Evolutionary conservation across 2,329 filamentous ascomycete species (phyloP), one percentile per base, ranked within the genome.

Genomic region (Colletotrichum neosansevieriae): DNA sequence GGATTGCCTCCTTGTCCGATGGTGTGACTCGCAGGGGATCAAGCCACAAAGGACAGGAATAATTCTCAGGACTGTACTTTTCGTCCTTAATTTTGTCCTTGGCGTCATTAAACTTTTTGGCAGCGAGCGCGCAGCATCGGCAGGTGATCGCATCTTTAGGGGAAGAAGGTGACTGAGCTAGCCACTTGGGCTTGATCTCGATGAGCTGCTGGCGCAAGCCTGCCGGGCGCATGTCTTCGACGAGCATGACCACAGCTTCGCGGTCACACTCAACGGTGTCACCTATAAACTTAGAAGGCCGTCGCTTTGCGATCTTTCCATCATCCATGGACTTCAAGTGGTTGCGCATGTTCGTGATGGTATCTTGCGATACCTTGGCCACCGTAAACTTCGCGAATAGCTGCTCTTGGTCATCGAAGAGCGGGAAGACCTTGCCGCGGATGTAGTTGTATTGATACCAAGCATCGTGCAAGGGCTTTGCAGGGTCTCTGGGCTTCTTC

Each of bases 151-250:
- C 87, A 32, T 80, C 78, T 0, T 75, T 29, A 1, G 92, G 93
- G 0, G 92, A 92, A 42, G 88, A 89, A 4, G 90, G 92, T 2
- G 92, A 94, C 76, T 94, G 92, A 9, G 85, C 81, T 29, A 96
- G 86, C 93, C 93, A 96, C 79, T 96, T 96, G 13, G 93, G 92
- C 76, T 96, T 96, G 79, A 95, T 91, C 76, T 95, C 92, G 63
- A 92, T 81, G 36, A 92, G 53, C 47, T 57, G 64, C 64, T 71
- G 60, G 32, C 49, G 64, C 64, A 70, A 56, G 38, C 49, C 51
- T 9, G 36, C 56, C 12, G 58, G 49, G 83, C 81, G 86, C 91
- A 95, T 94, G 74, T 94, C 91, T 69, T 91, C 90, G 56, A 95
- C 86, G 3, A 95, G 79, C 73, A 94, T 87, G n/a, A 54, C 29